Base-by-base conservation (phyloP, 805 yeast genomes). In the Candida ulmi region DNA sequence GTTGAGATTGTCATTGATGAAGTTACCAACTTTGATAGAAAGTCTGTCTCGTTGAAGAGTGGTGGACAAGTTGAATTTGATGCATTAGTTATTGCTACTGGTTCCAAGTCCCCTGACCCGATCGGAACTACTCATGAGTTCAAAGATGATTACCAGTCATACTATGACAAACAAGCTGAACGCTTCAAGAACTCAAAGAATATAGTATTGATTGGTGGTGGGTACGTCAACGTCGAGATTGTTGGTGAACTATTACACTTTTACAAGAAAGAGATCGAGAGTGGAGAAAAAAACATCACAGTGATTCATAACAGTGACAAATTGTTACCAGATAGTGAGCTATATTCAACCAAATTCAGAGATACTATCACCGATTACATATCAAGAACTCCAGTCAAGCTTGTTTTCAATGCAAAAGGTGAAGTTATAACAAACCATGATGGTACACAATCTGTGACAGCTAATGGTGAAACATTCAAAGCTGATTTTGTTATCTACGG, bases 191-290 rank as follows among this genome's bases (percentile, higher is more conserved):
- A 37, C 2, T 54, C 57, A 8, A 43, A 51, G 19, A 37, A 50
- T 28, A 47, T 57, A 17, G 50, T 43, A 5, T 30, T 57, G 26
- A 41, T 55, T 12, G 62, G 62, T 24, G 61, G 56, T 16, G 62
- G 61, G 7, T 45, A 46, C 26, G 43, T 46, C 19, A 59, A 55
- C 17, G 37, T 41, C 32, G 62, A 57, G 36, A 26, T 56, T 8
- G 46, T 40, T 13, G 62, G 62, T 19, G 62, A 57, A 38, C 25
- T 56, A 6, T 43, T 47, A 4, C 17, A 31, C 36, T 29, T 30
- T 6, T 56, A 40, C 39, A 26, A 38, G 6, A 46, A 47, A 11
- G 39, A 35, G 13, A 35, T 35, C 16, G 26, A 35, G 6, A 27
- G 15, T 19, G 38, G 33, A 11, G 35, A 38, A 16, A 58, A 57